Evolutionary conservation across 805 yeast species (phyloP), one percentile per base, ranked within the genome.

Genomic region (Clavispora asparagi): DNA sequence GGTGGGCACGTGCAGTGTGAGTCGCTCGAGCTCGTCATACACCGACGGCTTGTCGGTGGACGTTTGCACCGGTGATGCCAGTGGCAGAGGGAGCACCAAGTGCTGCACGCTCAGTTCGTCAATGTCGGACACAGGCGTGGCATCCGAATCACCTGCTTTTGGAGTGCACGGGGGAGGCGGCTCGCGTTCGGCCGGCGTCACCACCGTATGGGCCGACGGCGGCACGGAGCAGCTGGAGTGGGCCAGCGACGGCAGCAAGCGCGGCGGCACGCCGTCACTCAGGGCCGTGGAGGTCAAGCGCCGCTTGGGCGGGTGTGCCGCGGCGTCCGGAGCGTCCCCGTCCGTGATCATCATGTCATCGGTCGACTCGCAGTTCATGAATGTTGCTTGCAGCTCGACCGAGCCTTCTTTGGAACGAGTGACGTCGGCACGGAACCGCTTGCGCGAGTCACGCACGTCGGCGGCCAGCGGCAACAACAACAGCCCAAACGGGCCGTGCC

Each of bases 51-150:
- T 50, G 35, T 47, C 57, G 6, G 59, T 46, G 29, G 46, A 42
- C 42, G 56, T 35, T 41, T 47, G 81, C 4, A 67, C 68, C 1
- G 83, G 84, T 1, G 82, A 78, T 1, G 85, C 85, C 53, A 83
- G 79, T 0, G 87, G 88, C 9, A 86, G 82, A 0, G 87, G 88
- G 17, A 82, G 67, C 0, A 87, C 86, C n/a, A 79, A 62, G 48
- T 76, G 82, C 40, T 74, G 70, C 19, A 59, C 62, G 38, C 54
- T 59, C 38, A 44, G 54, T 27, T 67, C 74, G 40, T 69, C 74
- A 19, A 60, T 46, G 40, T 67, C 72, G 7, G 71, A 63, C 7
- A 65, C 58, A 0, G 73, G 72, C 13, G 73, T 63, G 39, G 60
- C 64, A 0, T 70, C 49, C 8, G 66, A 58, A 37, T 62, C 60